Evolutionary conservation across 225 moss, liverwort and hornwort genomes (phyloP).

Genomic region (Asterella californica): DNA sequence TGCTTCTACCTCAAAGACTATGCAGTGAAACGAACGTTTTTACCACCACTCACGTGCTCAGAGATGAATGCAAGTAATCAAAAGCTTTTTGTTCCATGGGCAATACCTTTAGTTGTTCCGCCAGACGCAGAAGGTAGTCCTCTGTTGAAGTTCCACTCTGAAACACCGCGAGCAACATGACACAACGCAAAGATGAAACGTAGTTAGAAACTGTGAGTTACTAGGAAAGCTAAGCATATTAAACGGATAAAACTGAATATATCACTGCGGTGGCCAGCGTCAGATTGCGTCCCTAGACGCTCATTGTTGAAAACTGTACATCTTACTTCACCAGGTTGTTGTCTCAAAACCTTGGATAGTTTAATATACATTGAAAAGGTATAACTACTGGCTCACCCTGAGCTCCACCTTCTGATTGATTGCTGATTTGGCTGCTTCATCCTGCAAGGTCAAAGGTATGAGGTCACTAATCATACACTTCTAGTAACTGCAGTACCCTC

Average conservation of each 20-base stretch:
- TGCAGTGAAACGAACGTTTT: neutral
- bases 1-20: neutral
- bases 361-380: neutral
- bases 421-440: conserved; percentile 61
- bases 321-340: neutral
- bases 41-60: neutral
- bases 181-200: neutral
- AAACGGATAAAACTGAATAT: neutral
- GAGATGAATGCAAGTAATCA: neutral
- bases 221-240: neutral
- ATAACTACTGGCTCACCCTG: conserved; percentile 45
- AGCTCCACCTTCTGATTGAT: conserved; percentile 76
- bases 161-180: neutral
- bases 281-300: neutral
- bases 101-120: conserved; percentile 63
- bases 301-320: neutral
- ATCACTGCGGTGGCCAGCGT: neutral
- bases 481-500: neutral
- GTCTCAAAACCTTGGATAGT: neutral
- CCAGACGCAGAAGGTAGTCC: conserved; percentile 58
- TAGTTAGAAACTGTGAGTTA: neutral
- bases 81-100: neutral
- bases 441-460: conserved; percentile 48
- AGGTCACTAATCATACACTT: neutral
- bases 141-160: conserved; percentile 80